A percentile compares a stretch with the other conserved stretches of the same genome.
Evolutionary conservation across 2,329 filamentous ascomycete species (phyloP).

Genomic region (Aureobasidium pullulans): DNA sequence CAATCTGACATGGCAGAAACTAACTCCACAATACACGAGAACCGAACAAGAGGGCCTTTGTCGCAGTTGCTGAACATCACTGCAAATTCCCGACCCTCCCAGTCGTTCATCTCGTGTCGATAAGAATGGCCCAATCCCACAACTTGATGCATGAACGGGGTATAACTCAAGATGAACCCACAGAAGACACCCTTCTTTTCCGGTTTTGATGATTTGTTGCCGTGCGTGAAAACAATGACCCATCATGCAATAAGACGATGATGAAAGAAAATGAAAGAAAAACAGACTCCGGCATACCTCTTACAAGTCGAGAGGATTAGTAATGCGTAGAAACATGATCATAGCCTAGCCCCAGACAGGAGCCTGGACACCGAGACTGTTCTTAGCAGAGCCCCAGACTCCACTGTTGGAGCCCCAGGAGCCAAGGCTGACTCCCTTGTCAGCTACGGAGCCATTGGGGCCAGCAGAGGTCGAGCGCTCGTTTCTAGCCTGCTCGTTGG

Average conservation of each 20-base stretch:
- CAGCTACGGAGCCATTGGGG: conserved; percentile 47
- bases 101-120: neutral
- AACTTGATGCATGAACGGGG: conserved; percentile 7
- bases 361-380: conserved; percentile 75
- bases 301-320: neutral
- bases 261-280: neutral
- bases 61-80: neutral
- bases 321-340: neutral
- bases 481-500: conserved; percentile 45
- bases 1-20: neutral
- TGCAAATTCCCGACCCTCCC: neutral
- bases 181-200: conserved; percentile 2
- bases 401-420: conserved; percentile 75
- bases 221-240: neutral
- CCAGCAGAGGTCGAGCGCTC: conserved; percentile 51
- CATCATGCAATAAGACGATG: neutral
- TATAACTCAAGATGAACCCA: conserved; percentile 1
- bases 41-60: neutral
- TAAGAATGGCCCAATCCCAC: neutral
- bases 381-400: conserved; percentile 73
- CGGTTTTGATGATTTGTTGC: neutral
- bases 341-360: conserved; percentile 78
- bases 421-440: conserved; percentile 38
- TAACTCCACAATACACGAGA: neutral
- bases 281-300: conserved; percentile 2